Conservation (phyloP, 2,329 filamentous ascomycete species). For the Colletotrichum shisoi region DNA sequence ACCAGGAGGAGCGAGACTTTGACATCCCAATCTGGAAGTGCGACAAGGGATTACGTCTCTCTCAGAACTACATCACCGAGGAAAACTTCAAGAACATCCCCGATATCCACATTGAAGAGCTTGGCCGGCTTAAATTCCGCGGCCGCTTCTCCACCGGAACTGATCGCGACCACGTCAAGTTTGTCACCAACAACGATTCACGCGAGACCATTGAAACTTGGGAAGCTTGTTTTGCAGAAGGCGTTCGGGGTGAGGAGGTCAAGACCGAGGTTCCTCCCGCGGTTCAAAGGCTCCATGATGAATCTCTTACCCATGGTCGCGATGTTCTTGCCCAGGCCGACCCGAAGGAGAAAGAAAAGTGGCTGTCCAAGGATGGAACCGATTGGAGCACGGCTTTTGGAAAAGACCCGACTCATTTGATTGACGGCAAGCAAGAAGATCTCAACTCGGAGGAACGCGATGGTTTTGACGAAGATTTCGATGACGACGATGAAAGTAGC, state of each 20-base stretch:
- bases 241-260: conserved; percentile 77
- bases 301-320: conserved; percentile 78
- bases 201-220: conserved; percentile 94
- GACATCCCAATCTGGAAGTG: conserved; percentile 93
- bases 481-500: conserved; percentile 48
- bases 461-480: conserved; percentile 50
- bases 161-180: conserved; percentile 82
- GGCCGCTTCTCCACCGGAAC: conserved; percentile 89
- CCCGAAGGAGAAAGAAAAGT: conserved; percentile 76
- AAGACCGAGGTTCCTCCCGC: conserved; percentile 74
- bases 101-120: conserved; percentile 77
- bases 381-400: conserved; percentile 92
- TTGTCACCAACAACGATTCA: conserved; percentile 85
- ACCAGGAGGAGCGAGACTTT: conserved; percentile 78
- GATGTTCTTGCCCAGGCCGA: conserved; percentile 79
- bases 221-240: conserved; percentile 90
- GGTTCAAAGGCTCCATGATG: conserved; percentile 79
- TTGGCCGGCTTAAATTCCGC: conserved; percentile 82
- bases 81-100: conserved; percentile 74
- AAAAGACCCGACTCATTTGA: conserved; percentile 68
- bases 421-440: conserved; percentile 48
- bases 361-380: conserved; percentile 79
- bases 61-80: conserved; percentile 91
- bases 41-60: conserved; percentile 75
- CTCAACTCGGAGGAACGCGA: conserved; percentile 52